Evolutionary conservation across 129 eudicot genomes (phyloP), one percentile per base, ranked within the genome.

Genomic region (Chrysanthemum lavandulifolium): DNA sequence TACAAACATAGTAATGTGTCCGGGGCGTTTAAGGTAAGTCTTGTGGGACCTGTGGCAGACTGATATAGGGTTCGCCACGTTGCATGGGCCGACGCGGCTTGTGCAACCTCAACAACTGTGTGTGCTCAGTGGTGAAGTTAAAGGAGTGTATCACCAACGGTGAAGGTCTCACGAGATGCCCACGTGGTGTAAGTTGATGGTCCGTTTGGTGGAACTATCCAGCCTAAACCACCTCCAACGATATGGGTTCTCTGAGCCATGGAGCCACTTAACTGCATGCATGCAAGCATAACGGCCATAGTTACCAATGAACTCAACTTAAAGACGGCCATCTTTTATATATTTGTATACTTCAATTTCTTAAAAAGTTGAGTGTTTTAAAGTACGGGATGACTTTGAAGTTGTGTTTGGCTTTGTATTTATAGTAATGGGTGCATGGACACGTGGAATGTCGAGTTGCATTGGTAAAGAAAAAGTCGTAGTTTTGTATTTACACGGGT

Each of bases 91-190:
- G 21, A 19, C 21, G 21, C 21, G 21, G 21, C 21, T 19, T 19
- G 21, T 19, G 21, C 21, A 19, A 19, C 21, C 21, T 19, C 21
- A 19, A 0, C 21, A 19, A 19, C 21, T 19, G 21, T 19, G 21
- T 19, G 21, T 19, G 21, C 21, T 19, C 21, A 19, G 21, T 19
- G 21, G 21, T 19, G 21, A 19, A 19, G 21, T 19, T 19, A 19
- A 19, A 19, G 29, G 10, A 73, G 13, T 5, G 53, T 19, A 40
- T 89, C 96, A 21, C 96, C 92, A 5, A 80, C 84, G 54, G 68
- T 13, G 82, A 89, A 82, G 13, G 80, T 84, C 52, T 80, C 57
- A 10, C 49, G 0, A 2, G 88, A 78, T 13, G 92, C 90, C 92
- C 92, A 89, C 2, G 82, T 73, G 52, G 67, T 2, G 40, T 82